A percentile compares a stretch with the other conserved stretches of the same genome.
Conservation (phyloP, 345 rosid genomes). For the Pugionium dolabratum region DNA sequence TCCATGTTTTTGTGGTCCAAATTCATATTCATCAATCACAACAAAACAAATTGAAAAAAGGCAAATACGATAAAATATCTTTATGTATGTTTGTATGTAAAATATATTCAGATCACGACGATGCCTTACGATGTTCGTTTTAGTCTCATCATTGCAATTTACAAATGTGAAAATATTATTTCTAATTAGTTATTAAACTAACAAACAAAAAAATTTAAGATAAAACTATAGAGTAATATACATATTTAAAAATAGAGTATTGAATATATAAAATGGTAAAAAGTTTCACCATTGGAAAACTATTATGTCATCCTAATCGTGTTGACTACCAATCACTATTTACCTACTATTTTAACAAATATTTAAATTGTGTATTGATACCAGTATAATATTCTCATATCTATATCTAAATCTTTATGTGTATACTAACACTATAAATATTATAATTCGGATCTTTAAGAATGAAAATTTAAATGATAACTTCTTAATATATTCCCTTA, state of each 20-base stretch:
- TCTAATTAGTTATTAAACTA: neutral
- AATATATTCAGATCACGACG: neutral
- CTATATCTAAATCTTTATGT: no score
- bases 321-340: neutral
- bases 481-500: no score
- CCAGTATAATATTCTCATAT: no score
- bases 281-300: neutral
- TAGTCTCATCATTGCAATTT: neutral
- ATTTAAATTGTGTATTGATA: no score
- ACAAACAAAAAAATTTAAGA: neutral
- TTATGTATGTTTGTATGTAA: neutral
- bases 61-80: neutral
- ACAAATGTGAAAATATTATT: neutral
- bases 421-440: no score
- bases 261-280: neutral
- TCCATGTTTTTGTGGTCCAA: constrained; percentile 40
- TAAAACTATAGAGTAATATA: neutral
- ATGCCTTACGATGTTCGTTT: constrained; percentile 7
- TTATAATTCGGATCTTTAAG: no score
- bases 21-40: constrained; percentile 28
- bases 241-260: neutral
- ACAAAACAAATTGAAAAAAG: constrained; percentile 20
- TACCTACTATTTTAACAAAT: no score
- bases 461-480: no score
- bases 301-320: neutral